Conservation (phyloP, 2,329 filamentous ascomycete genomes). For the Tolypocladium amazonense region DNA sequence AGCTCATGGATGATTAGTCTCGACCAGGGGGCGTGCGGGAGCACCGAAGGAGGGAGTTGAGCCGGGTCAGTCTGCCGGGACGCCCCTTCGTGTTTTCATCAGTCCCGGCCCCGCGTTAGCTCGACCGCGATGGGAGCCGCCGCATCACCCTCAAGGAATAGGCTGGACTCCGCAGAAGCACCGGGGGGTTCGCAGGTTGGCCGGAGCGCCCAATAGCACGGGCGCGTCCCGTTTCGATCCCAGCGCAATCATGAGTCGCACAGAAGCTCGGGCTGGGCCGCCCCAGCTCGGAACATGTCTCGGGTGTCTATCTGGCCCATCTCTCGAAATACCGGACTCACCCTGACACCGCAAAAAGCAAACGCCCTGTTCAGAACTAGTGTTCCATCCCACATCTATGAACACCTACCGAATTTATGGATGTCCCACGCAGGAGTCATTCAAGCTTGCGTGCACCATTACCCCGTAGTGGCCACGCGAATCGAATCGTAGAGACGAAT, state of each 20-base stretch:
- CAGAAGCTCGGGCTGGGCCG: neutral
- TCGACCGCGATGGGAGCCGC: neutral
- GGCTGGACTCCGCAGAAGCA: neutral
- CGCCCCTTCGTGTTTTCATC: neutral
- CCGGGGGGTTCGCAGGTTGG: neutral
- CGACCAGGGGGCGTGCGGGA: neutral
- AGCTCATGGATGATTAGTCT: constrained; percentile 66
- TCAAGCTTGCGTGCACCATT: neutral
- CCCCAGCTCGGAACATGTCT: constrained; percentile 1
- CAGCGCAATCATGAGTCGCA: neutral
- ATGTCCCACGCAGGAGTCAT: neutral
- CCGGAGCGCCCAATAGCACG: neutral
- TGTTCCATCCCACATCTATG: neutral
- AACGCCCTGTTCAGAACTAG: neutral
- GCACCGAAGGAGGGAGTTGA: neutral
- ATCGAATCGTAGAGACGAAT: neutral
- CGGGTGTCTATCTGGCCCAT: neutral
- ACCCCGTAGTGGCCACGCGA: neutral
- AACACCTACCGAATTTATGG: neutral
- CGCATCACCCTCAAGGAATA: neutral
- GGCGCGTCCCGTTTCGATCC: neutral
- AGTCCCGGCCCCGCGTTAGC: neutral
- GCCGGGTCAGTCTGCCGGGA: neutral
- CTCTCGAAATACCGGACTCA: neutral
- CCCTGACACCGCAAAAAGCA: neutral